Evolutionary conservation across 2,329 filamentous ascomycete species (phyloP).

Genomic region (Xylaria arbuscula): DNA sequence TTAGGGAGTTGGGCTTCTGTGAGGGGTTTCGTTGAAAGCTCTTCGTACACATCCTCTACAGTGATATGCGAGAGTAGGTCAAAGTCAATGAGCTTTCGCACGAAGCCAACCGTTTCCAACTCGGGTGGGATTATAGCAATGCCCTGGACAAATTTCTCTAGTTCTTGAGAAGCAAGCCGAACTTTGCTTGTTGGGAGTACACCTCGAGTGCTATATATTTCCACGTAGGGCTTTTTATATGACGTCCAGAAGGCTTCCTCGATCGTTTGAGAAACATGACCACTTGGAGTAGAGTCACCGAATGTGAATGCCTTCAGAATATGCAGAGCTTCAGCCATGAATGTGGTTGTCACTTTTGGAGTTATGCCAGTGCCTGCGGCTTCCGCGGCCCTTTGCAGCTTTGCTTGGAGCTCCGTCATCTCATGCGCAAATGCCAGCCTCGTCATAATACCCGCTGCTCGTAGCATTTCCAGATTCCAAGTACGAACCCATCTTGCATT

Average conservation of each 20-base stretch:
- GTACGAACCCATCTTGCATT: constrained; percentile 94
- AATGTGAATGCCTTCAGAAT: constrained; percentile 89
- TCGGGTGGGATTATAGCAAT: constrained; percentile 87
- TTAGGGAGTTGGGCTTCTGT: constrained; percentile 80
- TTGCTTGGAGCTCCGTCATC: constrained; percentile 79
- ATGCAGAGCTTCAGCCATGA: constrained; percentile 83
- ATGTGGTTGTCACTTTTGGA: constrained; percentile 71
- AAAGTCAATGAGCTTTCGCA: constrained; percentile 83
- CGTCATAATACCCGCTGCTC: constrained; percentile 89
- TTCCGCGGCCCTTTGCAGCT: constrained; percentile 61
- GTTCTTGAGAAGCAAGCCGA: constrained; percentile 75
- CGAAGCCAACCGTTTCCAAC: constrained; percentile 78
- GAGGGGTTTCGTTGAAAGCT: constrained; percentile 84
- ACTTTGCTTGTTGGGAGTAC: constrained; percentile 87
- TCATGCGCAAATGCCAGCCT: constrained; percentile 89
- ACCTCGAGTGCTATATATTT: constrained; percentile 88
- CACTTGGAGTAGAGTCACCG: constrained; percentile 87
- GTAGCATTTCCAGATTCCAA: constrained; percentile 95
- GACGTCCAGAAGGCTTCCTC: constrained; percentile 97
- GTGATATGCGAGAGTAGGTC: constrained; percentile 90
- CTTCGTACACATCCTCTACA: constrained; percentile 83
- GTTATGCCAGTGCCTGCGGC: constrained; percentile 64
- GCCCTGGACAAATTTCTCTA: constrained; percentile 81
- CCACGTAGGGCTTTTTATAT: constrained; percentile 82
- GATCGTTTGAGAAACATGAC: constrained; percentile 83